Evolutionary conservation across 2,329 filamentous ascomycete species (phyloP), one percentile per base, ranked within the genome.

Genomic region (Sporothrix globosa): DNA sequence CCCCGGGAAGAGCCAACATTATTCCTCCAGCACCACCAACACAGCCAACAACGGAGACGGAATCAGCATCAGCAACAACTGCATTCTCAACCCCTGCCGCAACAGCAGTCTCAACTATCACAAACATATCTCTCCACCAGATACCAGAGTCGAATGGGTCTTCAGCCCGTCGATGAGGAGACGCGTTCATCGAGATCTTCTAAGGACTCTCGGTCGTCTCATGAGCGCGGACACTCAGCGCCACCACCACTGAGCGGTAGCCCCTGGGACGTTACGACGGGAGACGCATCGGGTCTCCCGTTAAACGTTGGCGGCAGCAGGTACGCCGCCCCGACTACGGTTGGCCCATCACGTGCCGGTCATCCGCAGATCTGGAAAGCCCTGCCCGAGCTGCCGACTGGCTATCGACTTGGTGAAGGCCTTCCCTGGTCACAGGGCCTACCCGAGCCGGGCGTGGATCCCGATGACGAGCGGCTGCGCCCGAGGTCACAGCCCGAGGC

Each of bases 141-240:
- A 13, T 24, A 41, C 58, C 61, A 39, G 7, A 27, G 7, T 58
- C 27, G 19, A 10, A 21, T 30, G 48, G 44, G n/a, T 6, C 58
- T 68, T 30, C 21, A 58, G 14, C 58, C 54, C 1, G 48, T 69
- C 50, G 73, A 71, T 19, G 73, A 76, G 50, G 73, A 75, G 5
- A 50, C 74, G 5, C 53, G 72, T n/a, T 60, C 52, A 13, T 67
- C 61, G 13, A 76, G 77, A 24, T 70, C 70, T 9, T 76, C 77
- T 21, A 75, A 77, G 11, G 74, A 75, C 10, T 74, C 74, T 2
- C 73, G 76, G 44, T 73, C 77, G 6, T 79, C 80, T 10, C 80
- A 82, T 63, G 82, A 83, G 68, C 80, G 84, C 41, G 84, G 84
- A 30, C 79, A 78, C 34, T 86, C 84, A 3, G 84, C 83, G 7